phyloP scores from a whole-genome alignment of 176 grass and related monocot genomes.

The Oryza australiensis region DNA sequence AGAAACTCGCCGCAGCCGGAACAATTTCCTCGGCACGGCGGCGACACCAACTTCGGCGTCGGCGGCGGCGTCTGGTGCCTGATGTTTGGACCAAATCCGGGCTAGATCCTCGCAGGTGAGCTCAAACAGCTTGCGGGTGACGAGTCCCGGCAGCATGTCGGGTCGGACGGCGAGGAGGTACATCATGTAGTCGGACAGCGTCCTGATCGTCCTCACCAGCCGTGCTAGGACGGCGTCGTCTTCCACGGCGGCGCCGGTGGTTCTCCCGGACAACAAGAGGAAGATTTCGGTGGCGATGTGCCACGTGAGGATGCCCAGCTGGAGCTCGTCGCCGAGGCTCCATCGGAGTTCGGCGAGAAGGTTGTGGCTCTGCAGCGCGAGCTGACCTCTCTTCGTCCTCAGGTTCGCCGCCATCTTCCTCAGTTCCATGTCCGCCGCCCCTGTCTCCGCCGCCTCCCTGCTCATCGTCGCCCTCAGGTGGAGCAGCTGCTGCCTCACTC shows the following conservation, averaged over 20 bases:
- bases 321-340: background rate
- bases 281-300: constrained; percentile 22
- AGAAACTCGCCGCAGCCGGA: background rate
- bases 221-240: background rate
- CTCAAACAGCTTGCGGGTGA: background rate
- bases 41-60: too few species aligned
- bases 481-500: background rate
- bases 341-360: background rate
- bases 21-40: background rate
- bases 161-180: background rate
- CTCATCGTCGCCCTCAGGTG: background rate
- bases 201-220: background rate
- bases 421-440: background rate
- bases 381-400: background rate
- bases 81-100: background rate
- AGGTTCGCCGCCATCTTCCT: background rate
- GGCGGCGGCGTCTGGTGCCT: too few species aligned
- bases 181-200: constrained; percentile 32
- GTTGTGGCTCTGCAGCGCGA: rapidly evolving
- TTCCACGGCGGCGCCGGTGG: too few species aligned
- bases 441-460: too few species aligned
- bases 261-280: background rate
- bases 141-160: constrained; percentile 1
- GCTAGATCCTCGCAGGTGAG: background rate
- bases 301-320: constrained; percentile 10